phyloP scores from a whole-genome alignment of 2,329 filamentous ascomycete species.

The Diplocarpon rosae region DNA sequence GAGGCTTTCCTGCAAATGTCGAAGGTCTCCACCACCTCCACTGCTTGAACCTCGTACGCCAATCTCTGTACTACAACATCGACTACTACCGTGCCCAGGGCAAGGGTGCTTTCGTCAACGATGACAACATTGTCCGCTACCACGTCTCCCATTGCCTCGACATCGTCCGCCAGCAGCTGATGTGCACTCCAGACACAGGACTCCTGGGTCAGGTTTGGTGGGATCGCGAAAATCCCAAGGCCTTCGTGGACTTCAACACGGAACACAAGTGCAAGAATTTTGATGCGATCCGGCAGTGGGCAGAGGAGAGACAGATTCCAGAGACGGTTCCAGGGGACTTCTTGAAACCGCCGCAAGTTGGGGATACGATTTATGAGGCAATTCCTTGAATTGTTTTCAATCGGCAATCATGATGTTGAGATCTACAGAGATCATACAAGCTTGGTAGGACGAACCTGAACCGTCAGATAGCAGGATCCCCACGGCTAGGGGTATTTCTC shows the following conservation, averaged over 20 bases:
- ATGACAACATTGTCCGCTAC: slow-evolving; percentile 35
- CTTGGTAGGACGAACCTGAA: background rate
- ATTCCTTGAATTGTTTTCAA: slow-evolving; percentile 15
- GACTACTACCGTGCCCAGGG: slow-evolving; percentile 37
- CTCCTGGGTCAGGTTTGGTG: slow-evolving; percentile 45
- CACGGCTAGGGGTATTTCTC: too few relatives aligned
- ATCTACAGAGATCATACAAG: background rate
- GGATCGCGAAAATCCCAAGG: slow-evolving; percentile 29
- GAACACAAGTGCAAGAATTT: slow-evolving; percentile 42
- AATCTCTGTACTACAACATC: slow-evolving; percentile 41
- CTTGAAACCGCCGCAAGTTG: slow-evolving; percentile 17
- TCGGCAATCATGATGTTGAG: background rate
- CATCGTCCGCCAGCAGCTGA: slow-evolving; percentile 42
- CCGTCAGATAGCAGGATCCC: background rate
- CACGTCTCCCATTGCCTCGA: slow-evolving; percentile 46
- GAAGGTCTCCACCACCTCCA: slow-evolving; percentile 39
- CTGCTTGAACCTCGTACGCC: slow-evolving; percentile 43
- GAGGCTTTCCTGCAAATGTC: slow-evolving; percentile 38
- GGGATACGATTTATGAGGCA: slow-evolving; percentile 15
- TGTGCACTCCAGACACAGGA: slow-evolving; percentile 42
- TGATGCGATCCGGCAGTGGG: slow-evolving; percentile 40
- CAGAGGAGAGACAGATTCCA: slow-evolving; percentile 35
- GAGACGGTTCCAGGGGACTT: slow-evolving; percentile 21
- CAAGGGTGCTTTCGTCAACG: slow-evolving; percentile 38
- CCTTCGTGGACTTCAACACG: slow-evolving; percentile 44